Evolutionary conservation across 495 filamentous ascomycete species (phyloP), one percentile per base, ranked within the genome.

Genomic region (Aspergillus sclerotiicarbonarius): DNA sequence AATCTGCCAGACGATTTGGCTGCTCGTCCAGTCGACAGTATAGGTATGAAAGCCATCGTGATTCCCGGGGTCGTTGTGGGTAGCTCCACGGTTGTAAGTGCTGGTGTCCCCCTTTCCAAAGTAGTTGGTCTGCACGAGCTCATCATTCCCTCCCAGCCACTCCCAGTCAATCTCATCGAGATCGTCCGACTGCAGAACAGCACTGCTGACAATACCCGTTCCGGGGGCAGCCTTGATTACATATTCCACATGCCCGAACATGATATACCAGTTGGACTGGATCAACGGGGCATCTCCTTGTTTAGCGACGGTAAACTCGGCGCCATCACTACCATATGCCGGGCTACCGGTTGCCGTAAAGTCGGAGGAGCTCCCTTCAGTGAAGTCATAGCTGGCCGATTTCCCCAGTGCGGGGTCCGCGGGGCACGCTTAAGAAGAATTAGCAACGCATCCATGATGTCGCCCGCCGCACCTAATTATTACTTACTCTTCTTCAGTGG

Each of bases 111-210:
- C 90, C 69, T 94, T 93, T 64, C 91, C 90, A 62, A 91, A 96
- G 66, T 91, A 96, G 74, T 95, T 95, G 75, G 79, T 92, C 63
- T 89, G 84, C 15, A 84, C 89, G 21, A 79, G 67, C 45, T 74
- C 76, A 43, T 72, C 68, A 62, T 90, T 84, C 30, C 80, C 84
- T 47, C 90, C 89, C 18, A 90, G 80, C 76, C 89, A 92, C 68
- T 93, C 91, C 87, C 88, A 93, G 70, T 96, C 92, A 55, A 96
- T 87, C 67, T 96, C 92, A 66, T 96, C 92, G 18, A 95, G 78
- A 62, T 89, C 85, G 62, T 95, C 91, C 32, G 89, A 92, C 63
- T 91, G 82, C 63, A 93, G 77, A 41, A 95, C 90, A 52, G 91
- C 84, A 56, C 87, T 90, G 73, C 88, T 91, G 54, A 83, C 80